Base-by-base conservation (phyloP, 345 rosid species). In the Salix caprea region DNA sequence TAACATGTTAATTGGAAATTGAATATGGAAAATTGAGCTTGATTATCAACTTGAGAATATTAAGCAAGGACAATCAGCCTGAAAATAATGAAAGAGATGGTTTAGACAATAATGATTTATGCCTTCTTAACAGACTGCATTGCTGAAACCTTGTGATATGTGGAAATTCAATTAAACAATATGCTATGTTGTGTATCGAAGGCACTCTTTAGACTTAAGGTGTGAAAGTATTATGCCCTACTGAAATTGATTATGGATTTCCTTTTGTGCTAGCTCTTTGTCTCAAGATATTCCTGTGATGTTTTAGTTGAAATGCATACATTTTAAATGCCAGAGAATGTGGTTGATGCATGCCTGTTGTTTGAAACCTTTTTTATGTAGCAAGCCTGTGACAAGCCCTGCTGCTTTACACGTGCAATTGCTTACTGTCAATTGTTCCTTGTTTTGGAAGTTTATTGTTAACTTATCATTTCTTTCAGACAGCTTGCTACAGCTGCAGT, bases 401-500 rank as follows among this genome's bases (percentile, higher is more conserved):
- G 50, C 50, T 44, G 50, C 50, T 44, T 15, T 44, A 3, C 50
- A 44, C 1, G 18, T 14, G 15, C 16, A 44, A 4, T 14, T 44
- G 50, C 50, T 44, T 13, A 12, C 15, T 44, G 50, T 44, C 50
- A 44, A 44, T 11, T 14, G 50, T 13, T 44, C 50, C 34, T 24
- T 4, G 18, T 18, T 56, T 67, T 39, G 32, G 4, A 67, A 44
- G 28, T 9, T 28, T 18, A n/a, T 23, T 42, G 44, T 40, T 40
- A 40, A 40, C 44, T 77, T 46, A 24, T 46, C 34, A 68, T 75
- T 72, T 72, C 50, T 87, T 78, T 74, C 90, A 95, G 99, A 82
- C 94, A 91, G 89, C 96, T 93, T 77, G 87, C 90, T 78, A 80
- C 90, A 40, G 88, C 94, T 78, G 86, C 92, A 10, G 81, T 65